phyloP scores from a whole-genome alignment of 441 rosid species.

The Brassica hybrid region DNA sequence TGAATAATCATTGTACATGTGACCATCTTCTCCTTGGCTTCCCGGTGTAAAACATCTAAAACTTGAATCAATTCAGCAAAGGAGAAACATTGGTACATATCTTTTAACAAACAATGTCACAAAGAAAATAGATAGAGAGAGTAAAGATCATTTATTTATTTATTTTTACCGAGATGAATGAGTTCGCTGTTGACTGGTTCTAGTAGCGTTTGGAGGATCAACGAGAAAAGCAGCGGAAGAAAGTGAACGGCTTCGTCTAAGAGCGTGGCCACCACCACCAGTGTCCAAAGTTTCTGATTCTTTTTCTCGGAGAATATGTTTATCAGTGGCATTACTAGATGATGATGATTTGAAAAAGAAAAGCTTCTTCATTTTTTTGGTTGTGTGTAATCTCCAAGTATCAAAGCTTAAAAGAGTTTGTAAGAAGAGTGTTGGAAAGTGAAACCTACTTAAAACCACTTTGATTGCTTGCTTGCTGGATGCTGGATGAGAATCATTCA shows the following conservation, averaged over 20 bases:
- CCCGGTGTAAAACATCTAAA: slow-evolving; percentile 48
- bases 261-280: not conserved
- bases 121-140: not conserved
- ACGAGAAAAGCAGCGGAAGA: not conserved
- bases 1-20: slow-evolving; percentile 46
- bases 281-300: not conserved
- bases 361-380: not conserved
- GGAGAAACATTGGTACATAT: too few species aligned
- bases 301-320: not conserved
- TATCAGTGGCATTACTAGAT: not conserved
- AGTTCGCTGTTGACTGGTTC: not conserved
- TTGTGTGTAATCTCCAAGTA: not conserved
- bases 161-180: not conserved
- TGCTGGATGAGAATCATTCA: too few species aligned
- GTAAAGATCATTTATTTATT: not conserved
- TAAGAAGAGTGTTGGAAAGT: not conserved
- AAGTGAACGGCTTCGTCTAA: slow-evolving; percentile 1
- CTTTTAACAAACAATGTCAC: not conserved
- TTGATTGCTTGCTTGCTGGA: not conserved
- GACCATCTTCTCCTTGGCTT: slow-evolving; percentile 43
- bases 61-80: not conserved
- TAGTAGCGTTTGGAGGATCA: not conserved
- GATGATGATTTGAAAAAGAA: slow-evolving; percentile 1
- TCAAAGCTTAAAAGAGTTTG: not conserved
- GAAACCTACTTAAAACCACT: not conserved